These are phyloP conservation scores for Orbilia ellipsospora DNA, from an alignment of 2,329 filamentous ascomycete genomes.

Conservation along the genomic window DNA sequence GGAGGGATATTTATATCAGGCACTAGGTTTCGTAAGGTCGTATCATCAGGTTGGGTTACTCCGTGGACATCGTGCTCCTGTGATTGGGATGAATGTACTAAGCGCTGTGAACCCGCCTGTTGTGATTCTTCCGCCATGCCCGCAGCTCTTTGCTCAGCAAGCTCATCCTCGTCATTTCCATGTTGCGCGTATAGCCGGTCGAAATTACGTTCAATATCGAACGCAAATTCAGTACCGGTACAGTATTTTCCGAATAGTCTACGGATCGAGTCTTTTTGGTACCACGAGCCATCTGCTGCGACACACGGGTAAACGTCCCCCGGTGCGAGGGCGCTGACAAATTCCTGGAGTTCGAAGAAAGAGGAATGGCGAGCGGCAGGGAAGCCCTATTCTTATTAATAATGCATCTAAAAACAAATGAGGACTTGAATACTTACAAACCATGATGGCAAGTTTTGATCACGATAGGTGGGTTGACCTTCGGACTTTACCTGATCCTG, in stretches of 20 bases:
- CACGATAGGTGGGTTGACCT: background rate
- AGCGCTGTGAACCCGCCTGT: constrained; percentile 63
- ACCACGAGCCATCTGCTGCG: constrained; percentile 73
- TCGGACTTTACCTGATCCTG: constrained; percentile 28
- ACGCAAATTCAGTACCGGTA: constrained; percentile 55
- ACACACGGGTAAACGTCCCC: constrained; percentile 86
- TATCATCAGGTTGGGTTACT: constrained; percentile 25
- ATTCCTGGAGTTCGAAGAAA: constrained; percentile 78
- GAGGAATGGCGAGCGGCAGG: constrained; percentile 92
- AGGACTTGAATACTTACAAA: constrained; percentile 35
- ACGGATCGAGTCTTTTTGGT: constrained; percentile 62
- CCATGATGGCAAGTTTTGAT: constrained; percentile 27
- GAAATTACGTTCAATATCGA: constrained; percentile 56
- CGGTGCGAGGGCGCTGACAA: constrained; percentile 76
- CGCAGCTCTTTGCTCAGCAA: constrained; percentile 28
- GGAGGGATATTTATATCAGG: constrained; percentile 1
- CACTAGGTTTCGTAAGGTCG: constrained; percentile 6
- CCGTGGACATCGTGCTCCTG: constrained; percentile 61
- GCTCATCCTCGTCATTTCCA: constrained; percentile 22
- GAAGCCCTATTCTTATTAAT: constrained; percentile 67
- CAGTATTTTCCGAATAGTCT: constrained; percentile 58
- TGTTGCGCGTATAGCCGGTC: constrained; percentile 13
- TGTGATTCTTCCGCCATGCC: constrained; percentile 45
- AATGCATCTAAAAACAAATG: background rate
- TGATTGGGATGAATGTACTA: constrained; percentile 65